These are phyloP conservation scores for Pichia sp. DNA, from an alignment of 1,139 yeast species.

Conservation along the genomic window DNA sequence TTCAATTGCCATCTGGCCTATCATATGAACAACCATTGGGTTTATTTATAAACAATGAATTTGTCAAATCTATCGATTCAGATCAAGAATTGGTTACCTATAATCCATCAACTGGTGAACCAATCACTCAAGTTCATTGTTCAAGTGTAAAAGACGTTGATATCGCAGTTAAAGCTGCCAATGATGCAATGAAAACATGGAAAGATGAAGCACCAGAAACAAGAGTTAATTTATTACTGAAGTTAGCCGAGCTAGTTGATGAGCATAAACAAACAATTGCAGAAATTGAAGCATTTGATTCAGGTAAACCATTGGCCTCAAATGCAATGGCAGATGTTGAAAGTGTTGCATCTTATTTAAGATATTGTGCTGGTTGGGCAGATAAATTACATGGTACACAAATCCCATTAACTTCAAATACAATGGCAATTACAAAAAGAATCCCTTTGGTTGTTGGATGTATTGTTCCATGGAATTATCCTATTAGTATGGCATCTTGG, in stretches of 20 bases:
- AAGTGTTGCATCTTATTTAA: constrained; percentile 52
- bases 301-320: constrained; percentile 51
- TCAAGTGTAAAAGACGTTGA: constrained; percentile 62
- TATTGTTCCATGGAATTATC: constrained; percentile 74
- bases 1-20: constrained; percentile 27
- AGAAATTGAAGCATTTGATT: constrained; percentile 53
- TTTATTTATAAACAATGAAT: constrained; percentile 50
- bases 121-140: constrained; percentile 43
- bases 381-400: constrained; percentile 63
- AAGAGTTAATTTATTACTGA: constrained; percentile 39
- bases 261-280: constrained; percentile 42
- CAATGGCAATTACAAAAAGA: constrained; percentile 71
- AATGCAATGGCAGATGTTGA: constrained; percentile 57
- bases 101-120: constrained; percentile 49
- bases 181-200: constrained; percentile 59
- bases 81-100: constrained; percentile 39
- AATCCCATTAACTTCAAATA: constrained; percentile 58
- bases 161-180: constrained; percentile 68
- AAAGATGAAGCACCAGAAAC: constrained; percentile 38
- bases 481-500: constrained; percentile 66
- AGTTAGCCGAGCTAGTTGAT: constrained; percentile 49
- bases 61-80: constrained; percentile 33
- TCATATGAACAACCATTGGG: constrained; percentile 44
- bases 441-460: constrained; percentile 73
- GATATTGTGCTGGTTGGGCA: constrained; percentile 82